Evolutionary conservation across 805 yeast genomes (phyloP).

Genomic region (Cyberlindnera subsufficiens): DNA sequence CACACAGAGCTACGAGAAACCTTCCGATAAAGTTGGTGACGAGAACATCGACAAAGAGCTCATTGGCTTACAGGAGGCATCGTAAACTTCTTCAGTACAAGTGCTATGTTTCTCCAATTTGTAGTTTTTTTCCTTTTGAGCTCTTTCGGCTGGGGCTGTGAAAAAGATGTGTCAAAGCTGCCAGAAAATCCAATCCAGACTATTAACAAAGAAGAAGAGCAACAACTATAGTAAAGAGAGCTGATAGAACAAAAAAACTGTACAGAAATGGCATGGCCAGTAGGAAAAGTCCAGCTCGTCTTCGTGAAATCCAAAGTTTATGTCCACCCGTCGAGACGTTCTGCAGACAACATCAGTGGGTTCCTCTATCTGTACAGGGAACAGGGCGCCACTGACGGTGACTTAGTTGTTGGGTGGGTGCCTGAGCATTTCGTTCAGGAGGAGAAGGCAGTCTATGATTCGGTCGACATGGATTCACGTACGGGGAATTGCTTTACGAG

Average conservation of each 20-base stretch:
- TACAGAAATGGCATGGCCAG: conserved; percentile 10
- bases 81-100: neutral
- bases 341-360: conserved; percentile 77
- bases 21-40: conserved; percentile 2
- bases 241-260: neutral
- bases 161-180: too few species aligned
- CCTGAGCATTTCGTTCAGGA: conserved; percentile 43
- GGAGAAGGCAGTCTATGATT: conserved; percentile 41
- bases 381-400: conserved; percentile 40
- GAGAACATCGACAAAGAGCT: conserved; percentile 23
- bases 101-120: too few species aligned
- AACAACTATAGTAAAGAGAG: too few species aligned
- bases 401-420: conserved; percentile 59
- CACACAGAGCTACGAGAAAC: neutral
- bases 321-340: conserved; percentile 72
- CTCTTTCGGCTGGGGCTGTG: too few species aligned
- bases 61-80: conserved; percentile 13
- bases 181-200: too few species aligned
- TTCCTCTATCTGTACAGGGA: conserved; percentile 62
- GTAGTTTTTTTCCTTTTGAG: too few species aligned
- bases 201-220: too few species aligned
- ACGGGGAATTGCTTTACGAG: conserved; percentile 31
- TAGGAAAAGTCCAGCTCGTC: conserved; percentile 24
- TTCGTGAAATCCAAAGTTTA: conserved; percentile 65
- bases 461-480: conserved; percentile 38